phyloP scores from a whole-genome alignment of 495 filamentous ascomycete genomes.

The Astrothelium macrocarpum region DNA sequence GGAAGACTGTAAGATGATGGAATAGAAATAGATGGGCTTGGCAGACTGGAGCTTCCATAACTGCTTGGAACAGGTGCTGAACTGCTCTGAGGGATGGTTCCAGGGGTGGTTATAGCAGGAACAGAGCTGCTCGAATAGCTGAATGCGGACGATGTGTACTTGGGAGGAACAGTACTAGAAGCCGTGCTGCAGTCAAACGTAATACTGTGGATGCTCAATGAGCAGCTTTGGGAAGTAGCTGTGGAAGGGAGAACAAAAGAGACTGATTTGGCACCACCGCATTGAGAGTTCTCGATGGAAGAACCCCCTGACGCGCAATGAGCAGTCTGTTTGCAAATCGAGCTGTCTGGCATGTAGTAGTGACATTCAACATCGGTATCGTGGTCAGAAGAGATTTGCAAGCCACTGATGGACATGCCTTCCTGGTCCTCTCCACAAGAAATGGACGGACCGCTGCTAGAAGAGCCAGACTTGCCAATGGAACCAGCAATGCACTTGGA shows the following conservation, averaged over 20 bases:
- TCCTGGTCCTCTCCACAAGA: constrained; percentile 42
- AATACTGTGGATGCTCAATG: constrained; percentile 65
- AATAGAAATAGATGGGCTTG: not conserved
- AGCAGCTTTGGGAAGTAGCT: constrained; percentile 38
- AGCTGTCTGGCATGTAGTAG: constrained; percentile 73
- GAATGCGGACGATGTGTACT: constrained; percentile 21
- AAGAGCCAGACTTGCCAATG: constrained; percentile 18
- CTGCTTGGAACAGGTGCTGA: not conserved
- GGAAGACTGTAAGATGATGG: not conserved
- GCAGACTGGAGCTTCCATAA: not conserved
- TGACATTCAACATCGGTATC: constrained; percentile 71
- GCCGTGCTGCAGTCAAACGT: constrained; percentile 67
- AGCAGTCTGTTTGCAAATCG: constrained; percentile 63
- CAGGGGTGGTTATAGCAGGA: constrained; percentile 7
- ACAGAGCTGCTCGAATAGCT: constrained; percentile 10
- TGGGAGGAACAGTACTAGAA: constrained; percentile 24
- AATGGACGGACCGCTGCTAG: constrained; percentile 43
- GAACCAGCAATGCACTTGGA: constrained; percentile 50
- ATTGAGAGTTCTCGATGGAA: constrained; percentile 69
- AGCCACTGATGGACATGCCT: constrained; percentile 63
- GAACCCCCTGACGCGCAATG: constrained; percentile 55
- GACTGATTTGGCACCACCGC: constrained; percentile 78
- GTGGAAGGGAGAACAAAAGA: constrained; percentile 52
- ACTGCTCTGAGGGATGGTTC: not conserved
- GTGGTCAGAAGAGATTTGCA: constrained; percentile 61